phyloP scores from a whole-genome alignment of 495 filamentous ascomycete species.

The Lindgomyces ingoldianus region DNA sequence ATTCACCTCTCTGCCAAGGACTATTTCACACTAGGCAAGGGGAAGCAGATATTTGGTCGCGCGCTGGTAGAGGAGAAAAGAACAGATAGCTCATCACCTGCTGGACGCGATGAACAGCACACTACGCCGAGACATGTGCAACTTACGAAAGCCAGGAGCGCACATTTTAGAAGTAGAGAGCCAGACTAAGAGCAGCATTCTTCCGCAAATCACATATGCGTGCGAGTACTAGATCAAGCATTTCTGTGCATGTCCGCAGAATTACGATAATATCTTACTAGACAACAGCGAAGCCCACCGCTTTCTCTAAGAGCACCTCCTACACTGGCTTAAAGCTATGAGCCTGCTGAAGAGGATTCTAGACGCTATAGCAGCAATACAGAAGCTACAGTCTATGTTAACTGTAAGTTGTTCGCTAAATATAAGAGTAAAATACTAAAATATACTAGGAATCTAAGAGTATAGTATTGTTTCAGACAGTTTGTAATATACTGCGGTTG shows the following conservation, averaged over 20 bases:
- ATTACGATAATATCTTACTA: conserved; percentile 23
- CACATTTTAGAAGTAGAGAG: conserved; percentile 3
- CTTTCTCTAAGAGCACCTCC: conserved; percentile 50
- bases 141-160: conserved; percentile 25
- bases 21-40: conserved; percentile 12
- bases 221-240: conserved; percentile 20
- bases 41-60: conserved; percentile 27
- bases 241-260: conserved; percentile 7
- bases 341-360: conserved; percentile 40
- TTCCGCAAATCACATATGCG: conserved; percentile 13
- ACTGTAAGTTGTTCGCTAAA: conserved; percentile 6
- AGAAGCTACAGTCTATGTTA: conserved; percentile 5
- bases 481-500: conserved; percentile 46
- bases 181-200: conserved; percentile 7
- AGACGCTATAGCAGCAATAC: conserved; percentile 20
- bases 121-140: conserved; percentile 36
- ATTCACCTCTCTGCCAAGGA: conserved; percentile 23
- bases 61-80: conserved; percentile 9
- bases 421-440: not conserved
- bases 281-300: conserved; percentile 32
- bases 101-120: conserved; percentile 24
- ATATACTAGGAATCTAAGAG: conserved; percentile 6
- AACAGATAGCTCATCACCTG: conserved; percentile 11
- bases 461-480: conserved; percentile 20
- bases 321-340: conserved; percentile 53